These are phyloP conservation scores for Grosmannia penicillata DNA, from an alignment of 2,329 filamentous ascomycete genomes.

Conservation along the genomic window DNA sequence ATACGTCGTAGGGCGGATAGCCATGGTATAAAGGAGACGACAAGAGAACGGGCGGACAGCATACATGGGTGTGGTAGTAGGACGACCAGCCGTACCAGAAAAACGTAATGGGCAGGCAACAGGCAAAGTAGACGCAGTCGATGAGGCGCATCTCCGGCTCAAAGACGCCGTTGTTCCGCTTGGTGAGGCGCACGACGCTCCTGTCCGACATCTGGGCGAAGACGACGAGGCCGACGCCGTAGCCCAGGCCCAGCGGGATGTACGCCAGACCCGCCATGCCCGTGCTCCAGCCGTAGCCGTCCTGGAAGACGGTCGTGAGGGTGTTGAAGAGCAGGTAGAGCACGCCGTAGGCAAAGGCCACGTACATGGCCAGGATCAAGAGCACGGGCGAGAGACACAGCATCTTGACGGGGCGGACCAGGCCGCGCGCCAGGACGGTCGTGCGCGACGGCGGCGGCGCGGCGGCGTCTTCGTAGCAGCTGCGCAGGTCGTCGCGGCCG, in stretches of 20 bases:
- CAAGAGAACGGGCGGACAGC: neutral
- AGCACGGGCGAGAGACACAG: conserved; percentile 34
- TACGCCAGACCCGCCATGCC: conserved; percentile 34
- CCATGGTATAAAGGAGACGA: neutral
- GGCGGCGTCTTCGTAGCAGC: conserved; percentile 23
- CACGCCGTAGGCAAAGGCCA: conserved; percentile 35
- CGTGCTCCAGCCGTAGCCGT: conserved; percentile 29
- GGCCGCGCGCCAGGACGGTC: conserved; percentile 19
- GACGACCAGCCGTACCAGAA: conserved; percentile 25
- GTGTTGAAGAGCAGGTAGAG: conserved; percentile 40
- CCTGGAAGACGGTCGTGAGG: conserved; percentile 33
- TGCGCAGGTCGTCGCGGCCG: conserved; percentile 26
- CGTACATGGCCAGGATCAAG: conserved; percentile 30
- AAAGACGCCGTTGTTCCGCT: conserved; percentile 20
- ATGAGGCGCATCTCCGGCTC: conserved; percentile 22
- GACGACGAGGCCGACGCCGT: conserved; percentile 14
- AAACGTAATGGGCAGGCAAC: conserved; percentile 19
- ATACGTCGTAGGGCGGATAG: neutral
- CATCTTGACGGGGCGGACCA: conserved; percentile 36
- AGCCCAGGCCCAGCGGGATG: conserved; percentile 25
- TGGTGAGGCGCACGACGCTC: conserved; percentile 22
- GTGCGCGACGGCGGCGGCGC: conserved; percentile 9
- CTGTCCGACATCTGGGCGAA: conserved; percentile 21
- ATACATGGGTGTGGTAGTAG: conserved; percentile 11
- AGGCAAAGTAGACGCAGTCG: conserved; percentile 16